Conservation (phyloP, 306 rosid species). For the Castanea mollissima region DNA sequence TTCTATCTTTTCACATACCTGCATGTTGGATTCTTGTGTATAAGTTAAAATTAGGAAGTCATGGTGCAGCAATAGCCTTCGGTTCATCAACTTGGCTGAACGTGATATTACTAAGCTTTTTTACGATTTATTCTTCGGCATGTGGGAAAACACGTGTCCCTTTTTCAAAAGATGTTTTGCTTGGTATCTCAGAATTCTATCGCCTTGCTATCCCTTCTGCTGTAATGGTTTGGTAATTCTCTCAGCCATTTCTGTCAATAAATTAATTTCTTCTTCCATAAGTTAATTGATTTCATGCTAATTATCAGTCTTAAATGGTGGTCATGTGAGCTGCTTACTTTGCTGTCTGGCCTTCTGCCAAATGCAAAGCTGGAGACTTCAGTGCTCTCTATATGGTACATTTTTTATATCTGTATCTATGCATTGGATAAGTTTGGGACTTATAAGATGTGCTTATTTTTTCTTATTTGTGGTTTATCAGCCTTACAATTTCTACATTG, state of each 20-base stretch:
- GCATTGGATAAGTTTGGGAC: neutral
- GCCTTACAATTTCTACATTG: conserved; percentile 59
- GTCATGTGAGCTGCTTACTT: conserved; percentile 57
- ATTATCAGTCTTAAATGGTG: conserved; percentile 61
- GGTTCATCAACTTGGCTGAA: conserved; percentile 10
- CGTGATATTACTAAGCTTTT: neutral
- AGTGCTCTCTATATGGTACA: conserved; percentile 64
- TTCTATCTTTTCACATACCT: conserved; percentile 4
- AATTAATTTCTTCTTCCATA: neutral
- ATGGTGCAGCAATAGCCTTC: conserved; percentile 8
- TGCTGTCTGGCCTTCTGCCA: conserved; percentile 57
- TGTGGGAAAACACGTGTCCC: neutral
- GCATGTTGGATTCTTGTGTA: conserved; percentile 13
- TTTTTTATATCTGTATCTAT: neutral
- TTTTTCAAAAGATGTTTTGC: neutral
- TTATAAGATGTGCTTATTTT: neutral
- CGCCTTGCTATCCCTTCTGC: conserved; percentile 9
- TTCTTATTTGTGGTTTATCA: conserved; percentile 14
- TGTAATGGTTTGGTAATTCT: conserved; percentile 19
- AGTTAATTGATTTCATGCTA: neutral
- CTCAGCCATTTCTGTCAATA: neutral
- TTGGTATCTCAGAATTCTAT: conserved; percentile 9
- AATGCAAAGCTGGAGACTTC: conserved; percentile 68
- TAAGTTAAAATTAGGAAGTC: neutral
- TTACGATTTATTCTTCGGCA: neutral